Conservation (phyloP, 306 rosid genomes). For the Crotalaria pallida region DNA sequence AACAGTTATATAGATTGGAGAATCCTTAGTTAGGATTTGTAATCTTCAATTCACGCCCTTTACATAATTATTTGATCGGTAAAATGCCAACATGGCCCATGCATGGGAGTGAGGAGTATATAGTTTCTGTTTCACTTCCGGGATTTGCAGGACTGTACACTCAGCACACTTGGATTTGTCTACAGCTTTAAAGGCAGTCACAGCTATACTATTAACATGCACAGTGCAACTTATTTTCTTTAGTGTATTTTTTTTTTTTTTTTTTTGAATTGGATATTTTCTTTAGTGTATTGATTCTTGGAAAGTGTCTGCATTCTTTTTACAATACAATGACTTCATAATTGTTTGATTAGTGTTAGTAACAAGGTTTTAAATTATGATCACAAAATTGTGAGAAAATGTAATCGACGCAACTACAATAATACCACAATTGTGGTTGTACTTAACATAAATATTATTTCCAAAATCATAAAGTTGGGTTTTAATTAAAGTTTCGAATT, state of each 20-base stretch:
- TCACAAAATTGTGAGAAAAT: too few relatives aligned
- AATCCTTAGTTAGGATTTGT: constrained; percentile 12
- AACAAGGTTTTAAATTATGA: too few relatives aligned
- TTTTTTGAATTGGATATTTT: too few relatives aligned
- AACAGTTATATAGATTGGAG: constrained; percentile 22
- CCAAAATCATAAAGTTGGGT: too few relatives aligned
- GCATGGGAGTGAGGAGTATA: constrained; percentile 4
- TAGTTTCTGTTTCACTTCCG: constrained; percentile 15
- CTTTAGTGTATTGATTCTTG: neutral
- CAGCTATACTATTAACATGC: constrained; percentile 10
- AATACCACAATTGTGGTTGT: too few relatives aligned
- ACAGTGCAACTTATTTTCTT: neutral
- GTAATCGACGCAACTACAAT: too few relatives aligned
- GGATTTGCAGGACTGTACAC: constrained; percentile 17
- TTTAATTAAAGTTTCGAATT: too few relatives aligned
- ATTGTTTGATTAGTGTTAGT: neutral
- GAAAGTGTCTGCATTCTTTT: neutral
- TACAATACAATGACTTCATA: neutral
- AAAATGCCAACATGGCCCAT: constrained; percentile 24
- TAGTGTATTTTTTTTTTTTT: too few relatives aligned
- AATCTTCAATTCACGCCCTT: neutral
- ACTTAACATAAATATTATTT: too few relatives aligned
- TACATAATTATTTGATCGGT: constrained; percentile 24
- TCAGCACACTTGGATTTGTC: constrained; percentile 15
- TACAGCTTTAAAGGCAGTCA: neutral